Base-by-base conservation (phyloP, 495 filamentous ascomycete genomes). In the Aspergillus bridgeri region DNA sequence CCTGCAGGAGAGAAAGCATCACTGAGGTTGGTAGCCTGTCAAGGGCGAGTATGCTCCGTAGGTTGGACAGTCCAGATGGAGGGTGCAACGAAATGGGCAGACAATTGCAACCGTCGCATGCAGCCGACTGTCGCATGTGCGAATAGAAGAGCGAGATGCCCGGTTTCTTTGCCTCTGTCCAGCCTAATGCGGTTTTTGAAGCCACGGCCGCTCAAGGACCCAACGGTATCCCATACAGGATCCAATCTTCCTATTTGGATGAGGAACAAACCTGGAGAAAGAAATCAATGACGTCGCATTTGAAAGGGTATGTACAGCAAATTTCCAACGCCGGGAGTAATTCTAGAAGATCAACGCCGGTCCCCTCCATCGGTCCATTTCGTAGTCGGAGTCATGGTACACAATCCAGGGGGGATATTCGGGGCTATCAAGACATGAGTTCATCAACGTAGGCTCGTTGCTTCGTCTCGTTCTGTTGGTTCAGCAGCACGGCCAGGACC, bases 401-500 rank as follows among this genome's bases (percentile, higher is more conserved):
- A 48, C 5, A 42, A 29, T 42, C 43, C 18, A 23, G 38, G 33
- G 6, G 27, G 27, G 27, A 6, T 3, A 7, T 29, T 6, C 27
- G 11, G 5, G 21, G 6, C 46, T 33, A 21, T 72, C 61, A 77
- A 42, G 75, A 76, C 79, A 96, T 78, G 61, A 96, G 65, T 66
- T 89, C 86, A 70, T 97, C 94, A 52, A 97, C 84, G 70, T 90
- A 83, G 29, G 92, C 88, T 58, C 76, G 74, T 69, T 96, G 68
- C 9, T 63, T 75, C 17, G 66, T 65, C 7, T 79, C 78, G 38
- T 75, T 76, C 6, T 82, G 73, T 60, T 93, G 84, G 66, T 83
- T 87, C 54, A 96, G 63, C 42, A 97, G 67, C 21, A 96, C 89
- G 0, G 91, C 88, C 3, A 97, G 77, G n/a, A 98, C 91, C 70